These are phyloP conservation scores for Biscutella laevigata DNA, from an alignment of 441 rosid genomes.

Conservation along the genomic window DNA sequence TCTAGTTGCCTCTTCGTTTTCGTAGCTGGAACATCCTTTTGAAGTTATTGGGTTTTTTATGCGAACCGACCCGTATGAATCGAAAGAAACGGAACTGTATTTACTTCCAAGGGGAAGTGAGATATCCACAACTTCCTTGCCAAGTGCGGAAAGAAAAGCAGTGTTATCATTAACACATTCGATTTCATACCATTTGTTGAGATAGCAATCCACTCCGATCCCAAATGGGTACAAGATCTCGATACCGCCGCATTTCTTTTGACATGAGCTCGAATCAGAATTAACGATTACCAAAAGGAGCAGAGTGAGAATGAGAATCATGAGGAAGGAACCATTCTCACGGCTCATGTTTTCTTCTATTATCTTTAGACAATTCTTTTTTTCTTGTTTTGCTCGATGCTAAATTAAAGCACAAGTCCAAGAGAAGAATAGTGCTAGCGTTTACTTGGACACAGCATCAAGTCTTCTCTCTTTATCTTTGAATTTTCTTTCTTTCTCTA, in stretches of 20 bases:
- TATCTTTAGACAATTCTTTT: too few relatives aligned
- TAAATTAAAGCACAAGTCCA: too few relatives aligned
- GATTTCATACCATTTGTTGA: background rate
- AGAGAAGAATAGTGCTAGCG: too few relatives aligned
- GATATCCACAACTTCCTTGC: background rate
- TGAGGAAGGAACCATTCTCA: background rate
- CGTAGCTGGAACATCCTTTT: background rate
- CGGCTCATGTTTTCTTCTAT: background rate
- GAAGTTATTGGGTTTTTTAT: background rate
- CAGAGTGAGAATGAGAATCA: background rate
- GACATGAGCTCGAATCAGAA: background rate
- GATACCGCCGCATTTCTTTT: background rate
- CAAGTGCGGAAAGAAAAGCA: background rate
- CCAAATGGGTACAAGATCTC: background rate
- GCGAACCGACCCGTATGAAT: background rate
- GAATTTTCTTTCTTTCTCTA: too few relatives aligned
- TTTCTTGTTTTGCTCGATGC: too few relatives aligned
- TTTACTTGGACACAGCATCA: too few relatives aligned
- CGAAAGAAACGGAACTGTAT: too few relatives aligned
- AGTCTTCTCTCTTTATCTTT: too few relatives aligned
- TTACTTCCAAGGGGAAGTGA: too few relatives aligned
- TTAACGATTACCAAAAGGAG: background rate
- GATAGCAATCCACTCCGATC: background rate
- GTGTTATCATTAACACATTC: background rate
- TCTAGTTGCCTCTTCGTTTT: background rate